phyloP scores from a whole-genome alignment of 1,284 basidiomycete genomes.

The Afroboletus lepidellus region DNA sequence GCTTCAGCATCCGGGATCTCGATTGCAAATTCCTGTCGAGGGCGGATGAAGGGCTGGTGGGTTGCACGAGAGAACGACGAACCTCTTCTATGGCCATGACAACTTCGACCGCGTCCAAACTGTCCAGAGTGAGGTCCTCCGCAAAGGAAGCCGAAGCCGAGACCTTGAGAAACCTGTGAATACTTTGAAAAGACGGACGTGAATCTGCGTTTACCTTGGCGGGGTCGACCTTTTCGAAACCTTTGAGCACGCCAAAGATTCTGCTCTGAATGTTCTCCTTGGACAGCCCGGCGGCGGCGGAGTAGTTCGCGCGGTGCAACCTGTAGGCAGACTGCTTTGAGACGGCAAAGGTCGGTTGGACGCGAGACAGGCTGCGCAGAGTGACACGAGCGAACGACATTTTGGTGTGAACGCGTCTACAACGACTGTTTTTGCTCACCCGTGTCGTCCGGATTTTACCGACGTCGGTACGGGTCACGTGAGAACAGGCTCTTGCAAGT shows the following conservation, averaged over 20 bases:
- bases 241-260: slow-evolving; percentile 87
- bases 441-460: slow-evolving; percentile 27
- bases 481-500: slow-evolving; percentile 7
- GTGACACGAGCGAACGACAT: slow-evolving; percentile 57
- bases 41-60: not conserved
- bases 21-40: slow-evolving; percentile 74
- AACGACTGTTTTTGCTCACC: not conserved
- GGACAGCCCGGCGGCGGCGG: slow-evolving; percentile 73
- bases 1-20: slow-evolving; percentile 98
- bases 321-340: slow-evolving; percentile 34
- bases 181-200: slow-evolving; percentile 3
- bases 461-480: slow-evolving; percentile 7
- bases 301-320: slow-evolving; percentile 60
- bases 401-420: slow-evolving; percentile 22
- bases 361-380: slow-evolving; percentile 41
- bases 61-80: slow-evolving; percentile 4
- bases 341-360: slow-evolving; percentile 35
- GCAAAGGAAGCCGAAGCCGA: slow-evolving; percentile 75
- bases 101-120: slow-evolving; percentile 96
- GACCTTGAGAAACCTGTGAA: slow-evolving; percentile 59
- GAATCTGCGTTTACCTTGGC: slow-evolving; percentile 60
- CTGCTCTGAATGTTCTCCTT: slow-evolving; percentile 79
- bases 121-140: slow-evolving; percentile 92
- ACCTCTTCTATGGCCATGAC: slow-evolving; percentile 99
- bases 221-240: slow-evolving; percentile 92